Base-by-base conservation (phyloP, 805 yeast species). In the Nakazawaea siamensis region DNA sequence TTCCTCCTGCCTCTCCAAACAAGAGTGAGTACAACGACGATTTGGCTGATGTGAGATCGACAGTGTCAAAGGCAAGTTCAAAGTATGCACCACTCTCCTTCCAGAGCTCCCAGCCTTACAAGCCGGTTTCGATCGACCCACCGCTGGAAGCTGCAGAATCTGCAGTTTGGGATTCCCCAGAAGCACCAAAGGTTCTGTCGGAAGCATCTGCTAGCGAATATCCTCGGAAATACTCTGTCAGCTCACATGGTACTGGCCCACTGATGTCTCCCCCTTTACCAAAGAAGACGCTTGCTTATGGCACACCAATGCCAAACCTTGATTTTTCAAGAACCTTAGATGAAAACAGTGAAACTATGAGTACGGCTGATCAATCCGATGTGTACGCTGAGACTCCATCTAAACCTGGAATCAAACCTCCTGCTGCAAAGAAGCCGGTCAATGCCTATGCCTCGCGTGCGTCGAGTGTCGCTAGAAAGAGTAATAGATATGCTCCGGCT, bases 401-500 rank as follows among this genome's bases (percentile, higher is more conserved):
- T 4, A 32, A 37, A n/a, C 23, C 19, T 13, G 19, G 17, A 6
- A 13, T n/a, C 4, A 30, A 18, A 11, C 5, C 29, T 12, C n/a
- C 31, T 8, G 32, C 38, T 5, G 15, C 18, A 9, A n/a, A 15
- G 5, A 9, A 8, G 4, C 38, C 34, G 7, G 31, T 24, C n/a
- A 32, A 32, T 32, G 27, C 40, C 9, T 28, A 33, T 13, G 33
- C 33, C 4, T 15, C 18, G 13, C n/a, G 16, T 19, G 24, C 20
- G 18, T 13, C 16, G 11, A 8, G 4, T 6, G 23, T 14, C 9
- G 18, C 29, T 13, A 32, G 29, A 23, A 33, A 20, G 18, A 32
- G 24, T 20, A 32, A 28, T 17, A 33, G 37, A 15, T 38, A 38
- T 33, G 41, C 37, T 14, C 41, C 37, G 4, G 27, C 40, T 32